These are phyloP conservation scores for Rosa multiflora DNA, from an alignment of 306 rosid species.

Conservation along the genomic window DNA sequence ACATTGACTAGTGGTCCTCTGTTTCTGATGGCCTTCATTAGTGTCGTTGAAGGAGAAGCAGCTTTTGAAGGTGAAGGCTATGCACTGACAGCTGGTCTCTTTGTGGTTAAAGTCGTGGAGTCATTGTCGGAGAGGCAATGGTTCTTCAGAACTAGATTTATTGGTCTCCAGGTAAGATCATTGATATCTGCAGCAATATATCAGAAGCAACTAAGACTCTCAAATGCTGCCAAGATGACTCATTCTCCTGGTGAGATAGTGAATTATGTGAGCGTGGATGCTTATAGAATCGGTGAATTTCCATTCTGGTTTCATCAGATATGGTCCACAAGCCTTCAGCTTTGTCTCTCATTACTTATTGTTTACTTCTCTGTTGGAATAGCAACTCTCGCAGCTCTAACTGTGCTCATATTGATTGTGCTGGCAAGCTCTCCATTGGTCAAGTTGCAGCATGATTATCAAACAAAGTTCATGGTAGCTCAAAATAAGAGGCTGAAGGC, in stretches of 20 bases:
- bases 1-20: slow-evolving; percentile 8
- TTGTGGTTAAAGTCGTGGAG: slow-evolving; percentile 16
- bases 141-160: slow-evolving; percentile 19
- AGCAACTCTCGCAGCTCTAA: slow-evolving; percentile 29
- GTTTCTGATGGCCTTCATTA: slow-evolving; percentile 25
- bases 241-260: slow-evolving; percentile 33
- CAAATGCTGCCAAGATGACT: slow-evolving; percentile 22
- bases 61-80: slow-evolving; percentile 27
- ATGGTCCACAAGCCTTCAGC: slow-evolving; percentile 32
- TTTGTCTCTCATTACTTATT: slow-evolving; percentile 23
- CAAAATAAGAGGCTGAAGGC: slow-evolving; percentile 30
- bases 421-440: slow-evolving; percentile 25
- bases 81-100: slow-evolving; percentile 27
- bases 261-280: slow-evolving; percentile 27
- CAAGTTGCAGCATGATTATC: slow-evolving; percentile 31
- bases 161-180: slow-evolving; percentile 31
- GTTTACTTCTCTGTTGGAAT: slow-evolving; percentile 28
- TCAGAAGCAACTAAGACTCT: slow-evolving; percentile 30
- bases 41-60: slow-evolving; percentile 14
- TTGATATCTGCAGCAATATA: slow-evolving; percentile 31
- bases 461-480: slow-evolving; percentile 19
- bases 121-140: slow-evolving; percentile 32
- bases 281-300: slow-evolving; percentile 28
- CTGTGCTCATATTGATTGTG: slow-evolving; percentile 16
- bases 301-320: slow-evolving; percentile 35